These are phyloP conservation scores for Marasmius sp. DNA, from an alignment of 1,284 basidiomycete genomes.

Conservation along the genomic window DNA sequence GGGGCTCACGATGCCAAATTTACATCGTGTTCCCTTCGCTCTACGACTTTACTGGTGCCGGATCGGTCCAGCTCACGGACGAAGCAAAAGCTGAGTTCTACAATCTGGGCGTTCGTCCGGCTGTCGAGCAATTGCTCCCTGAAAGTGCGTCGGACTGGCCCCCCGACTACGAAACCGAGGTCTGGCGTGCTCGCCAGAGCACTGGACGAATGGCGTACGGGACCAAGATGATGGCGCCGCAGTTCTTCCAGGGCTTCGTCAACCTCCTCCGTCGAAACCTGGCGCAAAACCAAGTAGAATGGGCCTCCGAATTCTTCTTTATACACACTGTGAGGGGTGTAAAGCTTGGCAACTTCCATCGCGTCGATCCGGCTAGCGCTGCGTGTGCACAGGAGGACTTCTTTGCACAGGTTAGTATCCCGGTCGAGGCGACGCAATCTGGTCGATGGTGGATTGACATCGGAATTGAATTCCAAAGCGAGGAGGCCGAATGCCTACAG, in stretches of 20 bases:
- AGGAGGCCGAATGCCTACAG: background rate
- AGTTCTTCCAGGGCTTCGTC: slow-evolving; percentile 13
- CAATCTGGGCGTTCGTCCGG: slow-evolving; percentile 23
- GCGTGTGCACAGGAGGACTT: slow-evolving; percentile 7
- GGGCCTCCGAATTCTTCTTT: slow-evolving; percentile 21
- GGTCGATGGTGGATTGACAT: slow-evolving; percentile 8
- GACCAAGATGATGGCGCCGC: slow-evolving; percentile 15
- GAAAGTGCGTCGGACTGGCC: slow-evolving; percentile 21
- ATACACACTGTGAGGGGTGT: slow-evolving; percentile 25
- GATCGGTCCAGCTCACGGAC: slow-evolving; percentile 7
- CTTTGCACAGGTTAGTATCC: slow-evolving; percentile 7
- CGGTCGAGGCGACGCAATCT: background rate
- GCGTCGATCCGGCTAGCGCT: background rate
- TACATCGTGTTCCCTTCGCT: slow-evolving; percentile 23
- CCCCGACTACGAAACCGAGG: slow-evolving; percentile 15
- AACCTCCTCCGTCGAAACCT: slow-evolving; percentile 16
- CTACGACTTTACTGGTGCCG: slow-evolving; percentile 1
- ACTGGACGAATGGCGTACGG: slow-evolving; percentile 17
- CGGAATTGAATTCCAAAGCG: background rate
- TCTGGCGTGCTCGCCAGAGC: slow-evolving; percentile 16
- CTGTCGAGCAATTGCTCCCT: slow-evolving; percentile 10
- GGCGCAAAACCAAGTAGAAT: slow-evolving; percentile 6
- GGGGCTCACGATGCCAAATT: slow-evolving; percentile 17
- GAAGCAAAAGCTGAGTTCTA: slow-evolving; percentile 19
- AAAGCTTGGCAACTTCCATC: slow-evolving; percentile 21